Conservation (phyloP, 441 rosid genomes). For the Kokia cookei region DNA sequence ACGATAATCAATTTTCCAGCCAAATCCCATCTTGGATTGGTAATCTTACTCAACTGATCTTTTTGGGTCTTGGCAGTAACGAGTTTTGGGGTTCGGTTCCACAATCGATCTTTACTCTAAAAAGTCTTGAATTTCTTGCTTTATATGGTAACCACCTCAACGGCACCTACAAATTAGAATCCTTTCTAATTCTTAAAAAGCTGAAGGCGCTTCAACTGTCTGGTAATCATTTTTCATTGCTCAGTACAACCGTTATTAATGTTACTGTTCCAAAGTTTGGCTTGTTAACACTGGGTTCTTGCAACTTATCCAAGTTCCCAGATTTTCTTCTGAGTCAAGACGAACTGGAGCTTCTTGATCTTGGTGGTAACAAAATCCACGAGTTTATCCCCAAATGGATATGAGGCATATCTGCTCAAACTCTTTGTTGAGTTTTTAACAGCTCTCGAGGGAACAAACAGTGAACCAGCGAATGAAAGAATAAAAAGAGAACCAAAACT, state of each 20-base stretch:
- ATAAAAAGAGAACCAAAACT: no score
- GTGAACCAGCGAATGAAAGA: no score
- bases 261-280: background rate
- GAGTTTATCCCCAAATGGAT: background rate
- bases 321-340: background rate
- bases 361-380: no score
- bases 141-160: background rate
- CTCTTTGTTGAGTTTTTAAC: no score
- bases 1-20: background rate
- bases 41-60: background rate
- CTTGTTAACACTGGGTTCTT: background rate
- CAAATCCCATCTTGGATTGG: background rate
- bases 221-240: background rate
- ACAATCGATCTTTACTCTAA: background rate
- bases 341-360: no score
- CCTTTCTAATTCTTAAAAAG: background rate
- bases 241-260: background rate
- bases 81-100: background rate
- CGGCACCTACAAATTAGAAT: background rate
- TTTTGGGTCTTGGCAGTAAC: rapidly evolving
- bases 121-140: background rate
- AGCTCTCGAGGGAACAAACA: no score
- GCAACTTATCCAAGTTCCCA: background rate
- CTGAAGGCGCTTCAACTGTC: background rate
- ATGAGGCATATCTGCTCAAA: background rate